phyloP scores from a whole-genome alignment of 306 rosid genomes.

The Heteromeles arbutifolia region DNA sequence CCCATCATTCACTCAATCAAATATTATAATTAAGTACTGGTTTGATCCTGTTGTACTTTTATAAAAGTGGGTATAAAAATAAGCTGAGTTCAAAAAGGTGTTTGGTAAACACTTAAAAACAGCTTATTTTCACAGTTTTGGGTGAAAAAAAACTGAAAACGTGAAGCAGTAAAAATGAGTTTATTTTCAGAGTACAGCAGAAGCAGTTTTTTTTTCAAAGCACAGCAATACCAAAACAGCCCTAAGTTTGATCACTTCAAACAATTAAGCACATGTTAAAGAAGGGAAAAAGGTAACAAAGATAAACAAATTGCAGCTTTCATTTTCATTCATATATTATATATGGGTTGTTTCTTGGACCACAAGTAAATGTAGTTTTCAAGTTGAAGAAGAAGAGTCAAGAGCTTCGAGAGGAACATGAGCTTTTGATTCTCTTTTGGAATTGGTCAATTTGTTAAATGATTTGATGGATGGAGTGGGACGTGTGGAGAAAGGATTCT shows the following conservation, averaged over 20 bases:
- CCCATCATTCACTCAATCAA: no score
- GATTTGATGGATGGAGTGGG: not conserved
- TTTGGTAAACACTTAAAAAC: no score
- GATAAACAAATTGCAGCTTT: not conserved
- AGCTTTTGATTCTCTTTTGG: not conserved
- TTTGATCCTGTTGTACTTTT: no score
- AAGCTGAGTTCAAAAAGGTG: no score
- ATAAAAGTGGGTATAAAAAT: no score
- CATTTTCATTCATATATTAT: not conserved
- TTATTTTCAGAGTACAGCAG: no score
- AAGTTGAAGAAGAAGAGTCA: not conserved
- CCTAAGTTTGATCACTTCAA: not conserved
- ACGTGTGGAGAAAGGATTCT: not conserved
- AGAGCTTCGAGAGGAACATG: not conserved
- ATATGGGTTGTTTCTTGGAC: not conserved
- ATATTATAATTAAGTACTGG: no score
- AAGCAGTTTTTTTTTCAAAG: no score
- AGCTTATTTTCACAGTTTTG: no score
- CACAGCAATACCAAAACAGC: no score
- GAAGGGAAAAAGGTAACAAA: not conserved
- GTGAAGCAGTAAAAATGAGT: no score
- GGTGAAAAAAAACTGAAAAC: no score
- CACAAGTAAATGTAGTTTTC: not conserved
- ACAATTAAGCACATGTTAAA: not conserved
- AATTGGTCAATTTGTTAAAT: not conserved